Percentiles rank a stretch among this genome's conserved stretches.
phyloP scores from a whole-genome alignment of 257 asterid genomes.

The Solanum arcanum region DNA sequence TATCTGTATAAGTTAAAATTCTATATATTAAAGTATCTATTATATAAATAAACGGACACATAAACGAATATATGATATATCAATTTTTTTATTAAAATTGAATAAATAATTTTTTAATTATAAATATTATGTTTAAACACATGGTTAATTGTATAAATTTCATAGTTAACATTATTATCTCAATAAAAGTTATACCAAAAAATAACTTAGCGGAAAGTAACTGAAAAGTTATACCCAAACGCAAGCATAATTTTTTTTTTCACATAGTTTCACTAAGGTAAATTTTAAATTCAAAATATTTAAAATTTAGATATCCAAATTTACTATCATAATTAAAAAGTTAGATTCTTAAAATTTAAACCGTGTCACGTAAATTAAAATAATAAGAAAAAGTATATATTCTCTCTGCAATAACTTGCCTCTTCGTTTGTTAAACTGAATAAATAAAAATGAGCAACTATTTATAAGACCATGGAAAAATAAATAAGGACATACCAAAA shows the following conservation, averaged over 20 bases:
- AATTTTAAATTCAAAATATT: too few species aligned
- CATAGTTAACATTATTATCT: neutral
- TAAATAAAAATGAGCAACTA: neutral
- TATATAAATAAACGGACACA: too few species aligned
- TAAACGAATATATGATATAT: too few species aligned
- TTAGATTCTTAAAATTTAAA: neutral
- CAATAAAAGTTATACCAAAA: neutral
- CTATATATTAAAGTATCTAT: too few species aligned
- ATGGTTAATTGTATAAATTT: neutral
- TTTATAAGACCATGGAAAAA: neutral
- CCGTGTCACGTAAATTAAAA: fast-evolving
- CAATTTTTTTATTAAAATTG: too few species aligned
- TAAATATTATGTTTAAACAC: too few species aligned
- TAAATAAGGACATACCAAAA: neutral
- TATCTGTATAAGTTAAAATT: too few species aligned
- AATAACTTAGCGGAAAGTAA: too few species aligned
- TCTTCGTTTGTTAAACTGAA: neutral
- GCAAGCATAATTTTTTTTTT: too few species aligned
- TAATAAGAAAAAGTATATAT: too few species aligned
- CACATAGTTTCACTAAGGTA: neutral
- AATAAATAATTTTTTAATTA: too few species aligned
- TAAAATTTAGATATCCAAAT: neutral
- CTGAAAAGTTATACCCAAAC: too few species aligned
- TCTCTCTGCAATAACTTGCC: neutral
- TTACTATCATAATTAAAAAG: neutral